phyloP scores from a whole-genome alignment of 2,329 filamentous ascomycete species.

The Neonectria faginata region DNA sequence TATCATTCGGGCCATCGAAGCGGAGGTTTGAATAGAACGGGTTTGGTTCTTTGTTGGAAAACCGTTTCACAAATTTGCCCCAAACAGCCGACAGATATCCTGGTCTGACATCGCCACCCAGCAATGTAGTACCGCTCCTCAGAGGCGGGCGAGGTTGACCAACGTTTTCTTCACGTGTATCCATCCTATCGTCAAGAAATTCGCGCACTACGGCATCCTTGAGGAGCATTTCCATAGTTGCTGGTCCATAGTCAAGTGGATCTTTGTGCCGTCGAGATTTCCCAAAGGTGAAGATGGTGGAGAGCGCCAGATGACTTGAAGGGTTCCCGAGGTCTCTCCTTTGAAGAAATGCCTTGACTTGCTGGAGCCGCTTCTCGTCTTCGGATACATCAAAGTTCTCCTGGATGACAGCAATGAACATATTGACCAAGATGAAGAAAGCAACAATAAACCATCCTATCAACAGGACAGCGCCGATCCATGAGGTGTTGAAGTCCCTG shows the following conservation, averaged over 20 bases:
- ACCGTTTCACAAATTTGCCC: constrained; percentile 66
- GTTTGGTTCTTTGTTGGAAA: constrained; percentile 82
- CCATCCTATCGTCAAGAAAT: constrained; percentile 78
- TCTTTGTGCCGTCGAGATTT: constrained; percentile 74
- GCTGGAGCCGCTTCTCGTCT: constrained; percentile 96
- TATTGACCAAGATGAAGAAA: constrained; percentile 96
- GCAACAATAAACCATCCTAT: constrained; percentile 96
- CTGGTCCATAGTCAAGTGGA: constrained; percentile 90
- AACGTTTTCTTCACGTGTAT: constrained; percentile 46
- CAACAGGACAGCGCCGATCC: constrained; percentile 92
- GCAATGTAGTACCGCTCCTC: constrained; percentile 48
- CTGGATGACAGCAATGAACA: constrained; percentile 99
- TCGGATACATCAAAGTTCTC: constrained; percentile 99
- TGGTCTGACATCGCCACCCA: constrained; percentile 62
- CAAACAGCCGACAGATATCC: constrained; percentile 71
- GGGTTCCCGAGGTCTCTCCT: constrained; percentile 84
- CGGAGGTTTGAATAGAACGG: constrained; percentile 87
- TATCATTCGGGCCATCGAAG: constrained; percentile 79
- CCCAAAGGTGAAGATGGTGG: constrained; percentile 74
- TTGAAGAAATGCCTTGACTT: constrained; percentile 94
- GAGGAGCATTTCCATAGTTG: constrained; percentile 93
- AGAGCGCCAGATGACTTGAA: constrained; percentile 80
- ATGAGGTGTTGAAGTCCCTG: constrained; percentile 75
- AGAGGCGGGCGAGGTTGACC: constrained; percentile 48
- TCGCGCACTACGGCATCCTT: constrained; percentile 96